phyloP scores from a whole-genome alignment of 2,329 filamentous ascomycete species.

The Anthostomella pinea region DNA sequence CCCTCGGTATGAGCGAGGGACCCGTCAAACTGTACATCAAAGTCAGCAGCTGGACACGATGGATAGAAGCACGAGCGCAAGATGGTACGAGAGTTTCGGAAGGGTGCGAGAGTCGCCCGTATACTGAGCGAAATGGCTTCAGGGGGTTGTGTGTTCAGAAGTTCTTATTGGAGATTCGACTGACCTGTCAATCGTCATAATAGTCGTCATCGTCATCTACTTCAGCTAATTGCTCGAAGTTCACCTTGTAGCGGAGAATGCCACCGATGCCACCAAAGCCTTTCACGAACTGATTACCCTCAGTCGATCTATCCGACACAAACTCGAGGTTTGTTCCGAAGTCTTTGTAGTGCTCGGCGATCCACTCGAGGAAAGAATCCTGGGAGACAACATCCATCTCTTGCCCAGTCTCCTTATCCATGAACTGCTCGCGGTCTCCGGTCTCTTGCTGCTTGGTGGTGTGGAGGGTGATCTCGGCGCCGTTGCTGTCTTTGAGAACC shows the following conservation, averaged over 20 bases:
- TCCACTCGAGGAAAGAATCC: slow-evolving; percentile 97
- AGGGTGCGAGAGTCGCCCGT: slow-evolving; percentile 4
- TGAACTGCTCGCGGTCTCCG: slow-evolving; percentile 74
- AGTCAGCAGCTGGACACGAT: slow-evolving; percentile 55
- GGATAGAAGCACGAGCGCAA: slow-evolving; percentile 1
- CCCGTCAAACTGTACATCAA: slow-evolving; percentile 62
- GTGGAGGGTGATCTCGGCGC: slow-evolving; percentile 73
- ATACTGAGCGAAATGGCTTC: slow-evolving; percentile 9
- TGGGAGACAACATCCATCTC: slow-evolving; percentile 94
- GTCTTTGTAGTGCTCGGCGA: slow-evolving; percentile 97
- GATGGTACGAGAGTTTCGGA: neutral
- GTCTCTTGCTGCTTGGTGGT: slow-evolving; percentile 83
- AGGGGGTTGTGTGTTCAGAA: slow-evolving; percentile 9
- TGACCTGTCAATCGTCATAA: slow-evolving; percentile 58
- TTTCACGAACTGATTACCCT: slow-evolving; percentile 99
- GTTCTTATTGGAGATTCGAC: slow-evolving; percentile 17
- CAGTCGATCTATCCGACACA: slow-evolving; percentile 93
- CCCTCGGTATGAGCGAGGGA: slow-evolving; percentile 87
- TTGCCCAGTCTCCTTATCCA: slow-evolving; percentile 92
- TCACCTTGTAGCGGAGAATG: slow-evolving; percentile 98
- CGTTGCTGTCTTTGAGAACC: slow-evolving; percentile 76
- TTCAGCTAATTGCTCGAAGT: slow-evolving; percentile 98
- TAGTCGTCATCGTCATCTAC: slow-evolving; percentile 90
- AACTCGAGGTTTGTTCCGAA: slow-evolving; percentile 96
- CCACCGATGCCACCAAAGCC: slow-evolving; percentile 98